Conservation (phyloP, 805 yeast genomes). For the Cyberlindnera suaveolens region DNA sequence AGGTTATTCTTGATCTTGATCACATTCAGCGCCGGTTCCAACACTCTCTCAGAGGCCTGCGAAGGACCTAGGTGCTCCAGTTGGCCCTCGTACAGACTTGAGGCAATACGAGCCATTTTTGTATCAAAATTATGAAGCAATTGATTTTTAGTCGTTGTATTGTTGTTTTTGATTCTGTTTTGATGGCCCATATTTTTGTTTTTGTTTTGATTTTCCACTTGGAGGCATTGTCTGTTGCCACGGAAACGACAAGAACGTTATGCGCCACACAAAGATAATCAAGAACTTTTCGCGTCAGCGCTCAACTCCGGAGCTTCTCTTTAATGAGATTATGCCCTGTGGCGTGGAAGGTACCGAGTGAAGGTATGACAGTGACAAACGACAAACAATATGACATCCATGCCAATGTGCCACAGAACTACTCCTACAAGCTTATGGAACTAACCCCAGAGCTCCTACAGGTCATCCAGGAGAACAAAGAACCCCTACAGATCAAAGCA, state of each 20-base stretch:
- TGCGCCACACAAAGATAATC: too few species aligned
- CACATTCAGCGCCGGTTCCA: conserved; percentile 20
- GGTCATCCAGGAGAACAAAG: conserved; percentile 26
- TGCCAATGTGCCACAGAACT: conserved; percentile 24
- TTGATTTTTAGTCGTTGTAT: not conserved
- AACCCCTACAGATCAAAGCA: conserved; percentile 25
- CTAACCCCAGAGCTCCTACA: conserved; percentile 43
- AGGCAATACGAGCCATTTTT: conserved; percentile 16
- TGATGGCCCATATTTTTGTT: too few species aligned
- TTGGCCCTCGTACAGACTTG: conserved; percentile 21
- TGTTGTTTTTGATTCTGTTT: not conserved
- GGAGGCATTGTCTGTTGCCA: not conserved
- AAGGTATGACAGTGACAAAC: conserved; percentile 2
- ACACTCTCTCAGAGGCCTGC: not conserved
- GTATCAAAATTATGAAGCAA: not conserved
- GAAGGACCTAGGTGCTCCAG: conserved; percentile 8
- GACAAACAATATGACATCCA: conserved; percentile 1
- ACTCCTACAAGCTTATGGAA: conserved; percentile 42
- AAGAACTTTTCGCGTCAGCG: too few species aligned
- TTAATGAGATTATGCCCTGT: too few species aligned
- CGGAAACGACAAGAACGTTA: not conserved
- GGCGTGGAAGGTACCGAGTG: too few species aligned
- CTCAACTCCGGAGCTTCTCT: too few species aligned
- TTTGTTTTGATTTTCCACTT: not conserved
- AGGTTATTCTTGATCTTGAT: conserved; percentile 19